Conservation (phyloP, 768 basidiomycete genomes). For the Naganishia randhawae region DNA sequence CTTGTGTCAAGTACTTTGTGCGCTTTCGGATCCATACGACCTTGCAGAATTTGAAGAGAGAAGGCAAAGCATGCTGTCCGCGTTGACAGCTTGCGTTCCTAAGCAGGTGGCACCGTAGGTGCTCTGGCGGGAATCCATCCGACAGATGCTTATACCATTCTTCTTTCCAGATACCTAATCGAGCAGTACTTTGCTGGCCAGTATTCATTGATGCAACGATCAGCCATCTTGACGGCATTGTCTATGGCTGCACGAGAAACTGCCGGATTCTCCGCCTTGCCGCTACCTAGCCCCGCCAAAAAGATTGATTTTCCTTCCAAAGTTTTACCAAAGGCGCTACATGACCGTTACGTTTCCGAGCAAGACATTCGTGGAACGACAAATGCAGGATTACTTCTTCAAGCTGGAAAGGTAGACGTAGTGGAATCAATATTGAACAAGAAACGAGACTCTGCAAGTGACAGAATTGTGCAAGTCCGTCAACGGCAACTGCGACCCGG, state of each 20-base stretch:
- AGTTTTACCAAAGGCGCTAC: conserved; percentile 66
- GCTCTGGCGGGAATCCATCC: not conserved
- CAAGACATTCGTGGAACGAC: not conserved
- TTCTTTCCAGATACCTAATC: conserved; percentile 62
- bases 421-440: not conserved
- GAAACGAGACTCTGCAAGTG: not conserved
- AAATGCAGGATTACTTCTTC: conserved; percentile 9
- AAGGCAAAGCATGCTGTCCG: conserved; percentile 70
- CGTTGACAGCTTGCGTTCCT: conserved; percentile 76
- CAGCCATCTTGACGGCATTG: conserved; percentile 76
- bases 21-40: conserved; percentile 79
- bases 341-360: conserved; percentile 59
- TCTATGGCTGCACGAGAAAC: conserved; percentile 82
- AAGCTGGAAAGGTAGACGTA: conserved; percentile 6
- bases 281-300: conserved; percentile 35
- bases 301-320: conserved; percentile 72
- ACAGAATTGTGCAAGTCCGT: not conserved
- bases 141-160: not conserved
- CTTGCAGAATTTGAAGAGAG: conserved; percentile 70
- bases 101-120: conserved; percentile 75
- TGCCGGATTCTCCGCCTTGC: conserved; percentile 55
- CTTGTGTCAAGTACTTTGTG: conserved; percentile 67
- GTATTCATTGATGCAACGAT: conserved; percentile 82
- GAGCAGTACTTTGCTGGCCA: conserved; percentile 93
- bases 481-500: conserved; percentile 11